These are phyloP conservation scores for Carallia pectinifolia DNA, from an alignment of 345 rosid species.

Conservation along the genomic window DNA sequence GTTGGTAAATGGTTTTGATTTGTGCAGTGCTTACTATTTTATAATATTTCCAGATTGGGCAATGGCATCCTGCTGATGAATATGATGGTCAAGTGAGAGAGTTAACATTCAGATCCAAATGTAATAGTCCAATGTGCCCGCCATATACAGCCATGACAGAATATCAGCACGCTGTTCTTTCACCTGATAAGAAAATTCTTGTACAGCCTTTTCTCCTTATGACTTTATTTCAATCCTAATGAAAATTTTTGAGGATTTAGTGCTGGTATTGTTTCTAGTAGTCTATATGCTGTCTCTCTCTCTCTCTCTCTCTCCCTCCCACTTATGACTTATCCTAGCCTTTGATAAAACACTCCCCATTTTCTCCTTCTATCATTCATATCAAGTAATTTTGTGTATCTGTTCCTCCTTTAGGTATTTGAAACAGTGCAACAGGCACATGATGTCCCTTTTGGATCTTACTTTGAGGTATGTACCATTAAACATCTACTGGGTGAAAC, in stretches of 20 bases:
- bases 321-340: too few relatives aligned
- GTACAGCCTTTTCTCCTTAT: constrained; percentile 32
- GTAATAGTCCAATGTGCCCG: constrained; percentile 98
- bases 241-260: not conserved
- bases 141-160: constrained; percentile 98
- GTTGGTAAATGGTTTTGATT: not conserved
- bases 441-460: constrained; percentile 96
- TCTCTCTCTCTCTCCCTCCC: too few relatives aligned
- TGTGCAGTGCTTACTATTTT: constrained; percentile 5
- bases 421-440: constrained; percentile 97
- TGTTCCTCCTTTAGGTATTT: constrained; percentile 51
- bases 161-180: constrained; percentile 79
- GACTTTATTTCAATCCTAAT: not conserved
- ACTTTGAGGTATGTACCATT: constrained; percentile 65
- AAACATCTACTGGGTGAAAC: not conserved
- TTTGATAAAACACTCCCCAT: not conserved
- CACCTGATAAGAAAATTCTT: constrained; percentile 73
- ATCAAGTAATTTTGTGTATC: constrained; percentile 1
- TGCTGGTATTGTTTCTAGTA: too few relatives aligned
- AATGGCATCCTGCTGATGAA: constrained; percentile 88
- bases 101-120: constrained; percentile 72
- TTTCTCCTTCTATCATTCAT: not conserved
- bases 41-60: constrained; percentile 68
- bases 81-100: constrained; percentile 98
- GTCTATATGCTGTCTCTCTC: too few relatives aligned